phyloP scores from a whole-genome alignment of 345 rosid genomes.

The Lenwebbia sp. region DNA sequence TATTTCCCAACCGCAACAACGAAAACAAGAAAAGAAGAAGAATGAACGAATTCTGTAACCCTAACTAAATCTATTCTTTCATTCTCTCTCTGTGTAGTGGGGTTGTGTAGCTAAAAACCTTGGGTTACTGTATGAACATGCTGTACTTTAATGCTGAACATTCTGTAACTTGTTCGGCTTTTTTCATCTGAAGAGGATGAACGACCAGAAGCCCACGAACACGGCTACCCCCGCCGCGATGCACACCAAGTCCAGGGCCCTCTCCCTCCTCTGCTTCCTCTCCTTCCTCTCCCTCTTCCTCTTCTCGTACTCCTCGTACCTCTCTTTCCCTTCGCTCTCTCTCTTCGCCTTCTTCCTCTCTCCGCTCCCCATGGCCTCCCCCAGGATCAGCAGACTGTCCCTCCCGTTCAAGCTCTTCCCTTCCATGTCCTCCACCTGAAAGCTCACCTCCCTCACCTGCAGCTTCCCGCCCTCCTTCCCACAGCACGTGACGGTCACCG shows the following conservation, averaged over 20 bases:
- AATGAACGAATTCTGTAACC: not conserved
- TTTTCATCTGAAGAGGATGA: conserved; percentile 20
- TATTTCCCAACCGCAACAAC: too few relatives aligned
- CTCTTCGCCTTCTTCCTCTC: conserved; percentile 18
- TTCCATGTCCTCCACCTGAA: conserved; percentile 71
- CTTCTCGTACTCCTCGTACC: conserved; percentile 28
- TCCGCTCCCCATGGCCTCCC: conserved; percentile 26
- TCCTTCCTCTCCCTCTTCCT: conserved; percentile 28
- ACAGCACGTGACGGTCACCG: conserved; percentile 27
- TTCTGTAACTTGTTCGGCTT: not conserved
- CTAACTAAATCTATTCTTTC: not conserved
- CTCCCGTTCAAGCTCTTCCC: conserved; percentile 56
- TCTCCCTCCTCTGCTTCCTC: conserved; percentile 19
- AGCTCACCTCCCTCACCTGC: conserved; percentile 58
- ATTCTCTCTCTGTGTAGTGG: not conserved
- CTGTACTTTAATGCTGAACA: not conserved
- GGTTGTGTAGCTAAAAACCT: not conserved
- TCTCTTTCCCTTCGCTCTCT: conserved; percentile 20
- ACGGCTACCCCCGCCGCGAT: conserved; percentile 24
- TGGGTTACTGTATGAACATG: too few relatives aligned
- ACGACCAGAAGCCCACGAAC: conserved; percentile 48
- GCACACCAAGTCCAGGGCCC: too few relatives aligned
- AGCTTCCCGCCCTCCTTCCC: conserved; percentile 45
- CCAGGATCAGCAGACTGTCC: conserved; percentile 56
- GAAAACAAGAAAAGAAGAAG: not conserved